Conservation (phyloP, 352 stramenopile species). For the Pythium myriotylum region DNA sequence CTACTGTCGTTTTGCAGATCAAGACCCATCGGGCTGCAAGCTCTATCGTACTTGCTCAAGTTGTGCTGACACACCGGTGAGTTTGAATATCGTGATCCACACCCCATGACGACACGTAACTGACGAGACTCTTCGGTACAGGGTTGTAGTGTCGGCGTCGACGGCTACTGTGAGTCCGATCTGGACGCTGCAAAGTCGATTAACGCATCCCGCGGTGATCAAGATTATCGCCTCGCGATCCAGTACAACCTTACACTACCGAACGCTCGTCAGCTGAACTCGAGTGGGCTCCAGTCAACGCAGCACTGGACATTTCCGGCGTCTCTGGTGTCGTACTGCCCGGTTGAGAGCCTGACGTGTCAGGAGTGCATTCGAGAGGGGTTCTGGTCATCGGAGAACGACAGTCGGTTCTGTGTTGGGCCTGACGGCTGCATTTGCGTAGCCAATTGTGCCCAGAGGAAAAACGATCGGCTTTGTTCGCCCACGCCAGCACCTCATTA, state of each 20-base stretch:
- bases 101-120: no score
- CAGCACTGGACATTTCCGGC: conserved; percentile 1
- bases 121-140: no score
- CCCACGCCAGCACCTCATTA: no score
- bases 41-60: no score
- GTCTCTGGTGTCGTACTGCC: conserved; percentile 13
- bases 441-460: conserved; percentile 7
- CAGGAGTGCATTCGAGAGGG: conserved; percentile 4
- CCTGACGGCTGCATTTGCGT: conserved; percentile 27
- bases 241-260: background rate
- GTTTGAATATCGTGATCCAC: no score
- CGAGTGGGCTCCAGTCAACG: background rate
- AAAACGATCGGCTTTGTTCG: no score
- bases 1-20: no score
- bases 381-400: conserved; percentile 9
- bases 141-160: conserved; percentile 5
- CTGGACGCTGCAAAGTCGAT: no score
- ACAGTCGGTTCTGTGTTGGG: conserved; percentile 24
- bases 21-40: no score
- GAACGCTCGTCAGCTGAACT: background rate
- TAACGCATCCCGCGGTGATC: no score
- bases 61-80: no score
- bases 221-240: no score
- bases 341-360: conserved; percentile 3
- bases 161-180: conserved; percentile 1